phyloP scores from a whole-genome alignment of 2,329 filamentous ascomycete genomes.

The Orbilia quercus region DNA sequence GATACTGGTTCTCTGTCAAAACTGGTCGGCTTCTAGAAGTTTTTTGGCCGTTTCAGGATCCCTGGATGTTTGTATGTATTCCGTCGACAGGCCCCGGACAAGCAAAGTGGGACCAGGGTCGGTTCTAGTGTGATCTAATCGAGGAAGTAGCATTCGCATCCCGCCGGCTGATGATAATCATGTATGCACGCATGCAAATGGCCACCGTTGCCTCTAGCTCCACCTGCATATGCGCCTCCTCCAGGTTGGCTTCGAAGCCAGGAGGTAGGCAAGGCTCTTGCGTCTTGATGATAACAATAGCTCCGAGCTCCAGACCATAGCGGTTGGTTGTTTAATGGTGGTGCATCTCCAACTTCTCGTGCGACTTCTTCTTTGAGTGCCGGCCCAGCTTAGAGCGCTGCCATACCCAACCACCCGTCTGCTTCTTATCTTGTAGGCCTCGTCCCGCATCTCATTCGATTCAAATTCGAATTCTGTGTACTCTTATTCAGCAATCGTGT shows the following conservation, averaged over 20 bases:
- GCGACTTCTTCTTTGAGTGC: slow-evolving; percentile 30
- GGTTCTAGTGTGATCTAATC: slow-evolving; percentile 19
- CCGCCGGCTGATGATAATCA: slow-evolving; percentile 38
- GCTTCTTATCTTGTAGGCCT: no score
- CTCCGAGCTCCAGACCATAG: background rate
- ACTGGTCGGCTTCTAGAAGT: slow-evolving; percentile 29
- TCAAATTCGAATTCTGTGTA: no score
- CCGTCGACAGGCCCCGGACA: slow-evolving; percentile 2
- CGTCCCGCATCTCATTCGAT: no score
- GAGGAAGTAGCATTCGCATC: slow-evolving; percentile 27
- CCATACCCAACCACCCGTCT: slow-evolving; percentile 36
- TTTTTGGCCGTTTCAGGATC: slow-evolving; percentile 34
- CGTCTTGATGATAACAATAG: slow-evolving; percentile 2
- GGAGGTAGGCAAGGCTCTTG: background rate
- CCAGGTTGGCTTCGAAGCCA: no score
- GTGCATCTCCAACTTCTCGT: slow-evolving; percentile 31
- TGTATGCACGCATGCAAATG: slow-evolving; percentile 25
- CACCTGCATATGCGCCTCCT: slow-evolving; percentile 33
- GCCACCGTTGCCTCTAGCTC: slow-evolving; percentile 46
- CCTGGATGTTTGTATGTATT: slow-evolving; percentile 28
- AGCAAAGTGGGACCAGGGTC: slow-evolving; percentile 41
- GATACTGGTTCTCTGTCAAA: background rate
- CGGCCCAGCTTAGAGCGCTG: slow-evolving; percentile 47
- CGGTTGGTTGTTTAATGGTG: background rate
- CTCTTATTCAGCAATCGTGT: slow-evolving; percentile 39